Conservation (phyloP, 2,329 filamentous ascomycete genomes). For the Xylariales sp. region DNA sequence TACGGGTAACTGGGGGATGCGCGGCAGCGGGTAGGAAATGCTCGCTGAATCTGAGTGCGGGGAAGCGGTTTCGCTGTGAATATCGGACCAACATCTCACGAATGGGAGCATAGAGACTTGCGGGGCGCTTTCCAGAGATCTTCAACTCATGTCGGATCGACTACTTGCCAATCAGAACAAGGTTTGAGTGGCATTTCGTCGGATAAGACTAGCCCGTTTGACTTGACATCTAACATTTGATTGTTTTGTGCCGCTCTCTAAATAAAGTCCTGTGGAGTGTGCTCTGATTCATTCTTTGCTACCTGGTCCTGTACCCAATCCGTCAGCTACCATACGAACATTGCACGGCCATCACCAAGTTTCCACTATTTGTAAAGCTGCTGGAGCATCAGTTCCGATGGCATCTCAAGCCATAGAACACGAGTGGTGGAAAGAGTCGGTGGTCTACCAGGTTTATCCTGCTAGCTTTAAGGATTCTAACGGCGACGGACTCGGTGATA, state of each 20-base stretch:
- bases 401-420: not conserved
- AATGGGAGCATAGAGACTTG: not conserved
- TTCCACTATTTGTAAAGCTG: not conserved
- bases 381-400: not conserved
- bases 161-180: not conserved
- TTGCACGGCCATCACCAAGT: no score
- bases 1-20: no score
- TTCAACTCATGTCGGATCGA: not conserved
- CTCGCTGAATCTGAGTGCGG: no score
- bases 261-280: no score
- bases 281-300: no score
- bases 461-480: constrained; percentile 6
- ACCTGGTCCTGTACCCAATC: no score
- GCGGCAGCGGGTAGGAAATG: no score
- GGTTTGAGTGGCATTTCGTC: not conserved
- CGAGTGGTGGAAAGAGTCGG: constrained; percentile 9
- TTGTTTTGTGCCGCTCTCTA: no score
- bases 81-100: not conserved
- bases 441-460: constrained; percentile 9
- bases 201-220: no score
- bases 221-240: no score
- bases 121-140: not conserved
- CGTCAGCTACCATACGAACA: no score
- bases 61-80: no score
- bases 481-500: constrained; percentile 11